phyloP scores from a whole-genome alignment of 306 rosid genomes.

The Corylus avellana region DNA sequence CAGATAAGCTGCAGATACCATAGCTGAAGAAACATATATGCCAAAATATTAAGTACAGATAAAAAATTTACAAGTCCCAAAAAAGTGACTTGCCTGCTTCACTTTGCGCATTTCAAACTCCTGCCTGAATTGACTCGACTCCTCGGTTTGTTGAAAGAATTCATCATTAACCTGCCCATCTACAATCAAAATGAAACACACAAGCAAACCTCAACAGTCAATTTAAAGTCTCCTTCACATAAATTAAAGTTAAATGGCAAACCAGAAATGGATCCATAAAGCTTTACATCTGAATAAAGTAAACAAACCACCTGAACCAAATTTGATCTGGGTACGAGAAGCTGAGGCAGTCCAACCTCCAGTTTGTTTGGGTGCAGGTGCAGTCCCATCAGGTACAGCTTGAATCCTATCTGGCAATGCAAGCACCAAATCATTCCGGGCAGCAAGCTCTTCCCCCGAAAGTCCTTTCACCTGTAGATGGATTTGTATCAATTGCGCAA shows the following conservation, averaged over 20 bases:
- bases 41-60: background rate
- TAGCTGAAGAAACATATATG: background rate
- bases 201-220: slow-evolving; percentile 7
- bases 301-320: slow-evolving; percentile 71
- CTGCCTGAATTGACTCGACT: slow-evolving; percentile 79
- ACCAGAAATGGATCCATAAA: background rate
- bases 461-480: slow-evolving; percentile 79
- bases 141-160: slow-evolving; percentile 74
- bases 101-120: slow-evolving; percentile 93
- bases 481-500: slow-evolving; percentile 7
- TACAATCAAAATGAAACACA: slow-evolving; percentile 36
- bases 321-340: slow-evolving; percentile 85
- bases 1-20: slow-evolving; percentile 19
- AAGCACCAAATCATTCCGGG: slow-evolving; percentile 94
- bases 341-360: slow-evolving; percentile 95
- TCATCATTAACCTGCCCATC: slow-evolving; percentile 87
- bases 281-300: background rate
- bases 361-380: slow-evolving; percentile 64
- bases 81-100: slow-evolving; percentile 65
- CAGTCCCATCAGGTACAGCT: slow-evolving; percentile 94
- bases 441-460: slow-evolving; percentile 85
- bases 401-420: slow-evolving; percentile 94
- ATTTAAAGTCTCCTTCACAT: slow-evolving; percentile 1
- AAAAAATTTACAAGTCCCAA: slow-evolving; percentile 23
- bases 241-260: background rate